Evolutionary conservation across 371 early-diverging fungal species (phyloP).

Genomic region (Mortierella sp.): DNA sequence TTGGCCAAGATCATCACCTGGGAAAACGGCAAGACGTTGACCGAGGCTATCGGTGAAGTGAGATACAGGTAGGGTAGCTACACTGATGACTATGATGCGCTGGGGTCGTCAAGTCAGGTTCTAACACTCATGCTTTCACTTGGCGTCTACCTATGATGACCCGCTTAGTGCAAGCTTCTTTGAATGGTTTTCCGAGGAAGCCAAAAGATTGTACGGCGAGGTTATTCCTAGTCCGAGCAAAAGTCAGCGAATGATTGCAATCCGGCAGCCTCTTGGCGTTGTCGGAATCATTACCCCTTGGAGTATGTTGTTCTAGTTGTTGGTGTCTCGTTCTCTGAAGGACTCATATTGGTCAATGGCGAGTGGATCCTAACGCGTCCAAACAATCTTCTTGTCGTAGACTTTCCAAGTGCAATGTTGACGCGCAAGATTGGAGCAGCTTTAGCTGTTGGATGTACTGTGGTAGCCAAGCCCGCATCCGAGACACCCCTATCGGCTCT

Average conservation of each 20-base stretch:
- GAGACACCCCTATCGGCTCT: constrained; percentile 90
- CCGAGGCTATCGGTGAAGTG: constrained; percentile 72
- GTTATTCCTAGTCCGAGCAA: constrained; percentile 75
- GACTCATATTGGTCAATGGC: no score
- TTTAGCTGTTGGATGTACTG: constrained; percentile 82
- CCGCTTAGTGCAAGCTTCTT: constrained; percentile 64
- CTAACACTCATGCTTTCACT: no score
- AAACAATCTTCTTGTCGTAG: constrained; percentile 29
- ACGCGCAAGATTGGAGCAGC: constrained; percentile 89
- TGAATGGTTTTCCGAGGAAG: constrained; percentile 92
- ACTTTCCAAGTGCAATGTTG: constrained; percentile 94
- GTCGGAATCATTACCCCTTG: constrained; percentile 92
- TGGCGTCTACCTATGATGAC: no score
- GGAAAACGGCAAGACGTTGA: constrained; percentile 77
- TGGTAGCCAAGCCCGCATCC: constrained; percentile 80
- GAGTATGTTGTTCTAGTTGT: constrained; percentile 63
- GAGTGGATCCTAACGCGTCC: no score
- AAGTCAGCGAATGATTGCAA: constrained; percentile 70
- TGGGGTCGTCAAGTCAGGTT: no score
- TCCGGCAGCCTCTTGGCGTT: constrained; percentile 89
- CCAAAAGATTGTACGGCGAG: constrained; percentile 83
- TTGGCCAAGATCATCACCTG: constrained; percentile 80
- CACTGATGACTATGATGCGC: no score
- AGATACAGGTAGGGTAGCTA: constrained; percentile 64
- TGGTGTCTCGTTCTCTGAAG: no score